These are phyloP conservation scores for Skeletonema potamos DNA, from an alignment of 108 stramenopile species.

Conservation along the genomic window DNA sequence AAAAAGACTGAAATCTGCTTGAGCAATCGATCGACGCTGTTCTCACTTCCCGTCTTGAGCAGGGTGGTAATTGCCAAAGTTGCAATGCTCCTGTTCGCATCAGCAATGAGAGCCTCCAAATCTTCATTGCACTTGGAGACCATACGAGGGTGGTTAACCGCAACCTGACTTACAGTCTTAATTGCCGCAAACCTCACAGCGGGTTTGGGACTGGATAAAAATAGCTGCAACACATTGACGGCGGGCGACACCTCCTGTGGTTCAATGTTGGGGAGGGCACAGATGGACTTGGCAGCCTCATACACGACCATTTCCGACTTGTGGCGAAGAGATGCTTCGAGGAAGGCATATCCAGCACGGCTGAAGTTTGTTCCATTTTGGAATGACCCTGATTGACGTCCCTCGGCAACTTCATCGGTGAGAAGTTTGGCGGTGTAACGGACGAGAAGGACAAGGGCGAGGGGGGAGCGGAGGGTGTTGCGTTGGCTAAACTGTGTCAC, in stretches of 20 bases:
- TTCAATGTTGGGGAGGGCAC: slow-evolving; percentile 90
- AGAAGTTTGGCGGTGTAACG: slow-evolving; percentile 94
- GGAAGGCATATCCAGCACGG: slow-evolving; percentile 89
- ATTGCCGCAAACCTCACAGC: slow-evolving; percentile 95
- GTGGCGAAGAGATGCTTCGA: slow-evolving; percentile 92
- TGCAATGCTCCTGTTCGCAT: slow-evolving; percentile 96
- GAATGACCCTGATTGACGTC: slow-evolving; percentile 58
- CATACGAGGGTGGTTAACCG: slow-evolving; percentile 88
- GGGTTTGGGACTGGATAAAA: slow-evolving; percentile 93
- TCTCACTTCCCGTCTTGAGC: slow-evolving; percentile 98
- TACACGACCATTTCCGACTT: slow-evolving; percentile 97
- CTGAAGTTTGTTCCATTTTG: slow-evolving; percentile 72
- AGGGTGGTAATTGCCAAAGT: slow-evolving; percentile 99
- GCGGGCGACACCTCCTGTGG: slow-evolving; percentile 94
- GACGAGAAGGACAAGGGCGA: slow-evolving; percentile 93
- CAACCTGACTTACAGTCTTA: slow-evolving; percentile 91
- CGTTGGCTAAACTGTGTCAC: slow-evolving; percentile 89
- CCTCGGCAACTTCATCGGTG: slow-evolving; percentile 75
- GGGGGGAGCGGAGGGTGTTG: slow-evolving; percentile 88
- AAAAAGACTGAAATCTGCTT: slow-evolving; percentile 98
- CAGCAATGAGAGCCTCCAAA: slow-evolving; percentile 94
- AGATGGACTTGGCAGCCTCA: slow-evolving; percentile 98
- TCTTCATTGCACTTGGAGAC: slow-evolving; percentile 99
- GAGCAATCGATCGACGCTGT: slow-evolving; percentile 92
- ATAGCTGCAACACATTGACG: slow-evolving; percentile 95